Conservation (phyloP, 73 alveolate genomes). For the Tetrahymena malaccensis region DNA sequence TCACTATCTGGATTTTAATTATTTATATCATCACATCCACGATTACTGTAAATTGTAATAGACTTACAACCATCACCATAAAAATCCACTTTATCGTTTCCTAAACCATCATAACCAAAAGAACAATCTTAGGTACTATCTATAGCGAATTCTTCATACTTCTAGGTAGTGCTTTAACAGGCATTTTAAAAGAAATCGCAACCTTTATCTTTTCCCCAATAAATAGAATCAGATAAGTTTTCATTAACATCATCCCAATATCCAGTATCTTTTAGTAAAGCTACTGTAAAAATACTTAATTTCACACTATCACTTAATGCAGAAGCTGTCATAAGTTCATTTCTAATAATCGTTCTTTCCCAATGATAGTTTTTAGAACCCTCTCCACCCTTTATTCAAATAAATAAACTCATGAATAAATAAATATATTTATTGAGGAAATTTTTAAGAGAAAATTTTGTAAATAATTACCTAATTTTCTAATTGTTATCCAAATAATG, state of each 20-base stretch:
- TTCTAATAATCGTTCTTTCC: neutral
- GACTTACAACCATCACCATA: neutral
- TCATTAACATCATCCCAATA: neutral
- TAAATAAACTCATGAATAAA: neutral
- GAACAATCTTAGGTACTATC: neutral
- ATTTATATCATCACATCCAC: neutral
- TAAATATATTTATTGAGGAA: too few relatives aligned
- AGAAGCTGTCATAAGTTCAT: neutral
- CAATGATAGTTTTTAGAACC: neutral
- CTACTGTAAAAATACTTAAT: neutral
- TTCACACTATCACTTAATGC: neutral
- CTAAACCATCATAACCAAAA: neutral
- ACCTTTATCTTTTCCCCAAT: neutral
- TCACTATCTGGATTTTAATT: neutral
- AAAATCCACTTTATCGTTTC: neutral
- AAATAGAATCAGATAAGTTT: neutral
- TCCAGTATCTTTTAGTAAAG: neutral
- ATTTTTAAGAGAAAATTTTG: neutral
- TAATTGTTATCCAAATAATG: neutral
- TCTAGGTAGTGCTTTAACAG: neutral
- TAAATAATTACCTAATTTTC: neutral
- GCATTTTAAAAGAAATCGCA: neutral
- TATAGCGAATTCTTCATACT: neutral
- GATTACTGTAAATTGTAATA: neutral
- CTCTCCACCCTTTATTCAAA: neutral